phyloP scores from a whole-genome alignment of 495 filamentous ascomycete genomes.

The Tuber brumale region DNA sequence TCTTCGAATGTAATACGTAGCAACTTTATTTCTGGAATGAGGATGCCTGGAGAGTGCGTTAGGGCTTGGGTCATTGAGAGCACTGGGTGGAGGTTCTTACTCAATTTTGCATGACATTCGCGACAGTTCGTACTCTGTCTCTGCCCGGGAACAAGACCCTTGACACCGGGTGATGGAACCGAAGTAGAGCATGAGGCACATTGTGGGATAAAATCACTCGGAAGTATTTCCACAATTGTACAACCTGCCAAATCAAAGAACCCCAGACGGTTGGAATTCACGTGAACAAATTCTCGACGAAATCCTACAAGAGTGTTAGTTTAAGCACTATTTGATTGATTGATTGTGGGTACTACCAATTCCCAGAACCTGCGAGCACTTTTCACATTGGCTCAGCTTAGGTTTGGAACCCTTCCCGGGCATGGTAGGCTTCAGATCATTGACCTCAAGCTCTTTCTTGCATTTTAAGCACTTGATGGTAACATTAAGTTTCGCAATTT shows the following conservation, averaged over 20 bases:
- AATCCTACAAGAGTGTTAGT: constrained; percentile 49
- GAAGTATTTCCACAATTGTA: constrained; percentile 67
- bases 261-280: constrained; percentile 63
- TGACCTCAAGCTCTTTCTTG: constrained; percentile 67
- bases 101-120: constrained; percentile 76
- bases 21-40: constrained; percentile 74
- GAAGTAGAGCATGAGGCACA: constrained; percentile 72
- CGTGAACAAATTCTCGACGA: constrained; percentile 69
- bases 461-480: constrained; percentile 79
- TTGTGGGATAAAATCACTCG: constrained; percentile 72
- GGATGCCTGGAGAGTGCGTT: constrained; percentile 47
- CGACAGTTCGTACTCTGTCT: constrained; percentile 71
- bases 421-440: constrained; percentile 52
- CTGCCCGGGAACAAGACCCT: constrained; percentile 64
- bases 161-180: constrained; percentile 57
- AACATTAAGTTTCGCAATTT: constrained; percentile 61
- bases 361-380: constrained; percentile 65
- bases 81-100: constrained; percentile 42
- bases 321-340: background rate
- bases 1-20: constrained; percentile 58
- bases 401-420: constrained; percentile 38
- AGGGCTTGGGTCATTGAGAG: background rate
- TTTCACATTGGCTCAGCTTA: constrained; percentile 57
- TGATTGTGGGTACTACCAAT: constrained; percentile 45
- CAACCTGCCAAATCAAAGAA: constrained; percentile 79